Base-by-base conservation (phyloP, 1,139 yeast genomes). In the Candida sp. region DNA sequence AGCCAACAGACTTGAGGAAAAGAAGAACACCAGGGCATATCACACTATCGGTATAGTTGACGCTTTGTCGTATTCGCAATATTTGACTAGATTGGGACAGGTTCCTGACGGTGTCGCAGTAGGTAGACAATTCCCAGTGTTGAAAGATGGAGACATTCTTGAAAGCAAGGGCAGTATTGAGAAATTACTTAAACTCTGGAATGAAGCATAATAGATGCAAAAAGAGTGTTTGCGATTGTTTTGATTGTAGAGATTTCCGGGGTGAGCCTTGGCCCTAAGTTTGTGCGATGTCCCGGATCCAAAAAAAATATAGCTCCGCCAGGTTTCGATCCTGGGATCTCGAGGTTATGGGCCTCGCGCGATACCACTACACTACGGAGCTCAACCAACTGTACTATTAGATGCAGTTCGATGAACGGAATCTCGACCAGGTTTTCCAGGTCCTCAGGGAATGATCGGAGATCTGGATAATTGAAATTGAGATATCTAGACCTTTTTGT, bases 11-110 rank as follows among this genome's bases (percentile, higher is more conserved):
- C 62, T 61, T 37, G 57, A 61, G 31, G 51, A 42, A 7, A 67
- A 67, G 50, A 72, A 72, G 28, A 58, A 54, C n/a, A 58, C 72
- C 0, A 67, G 81, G 55, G 71, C 75, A 0, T 77, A 66, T 55
- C 82, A 78, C 52, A 75, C 80, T 2, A 75, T 72, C 46, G 75
- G 76, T 0, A 58, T 63, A 9, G 55, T 47, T 31, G 58, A 56
- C 40, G 67, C 69, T 39, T 50, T 63, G 27, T 61, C 57, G 2
- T 75, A 61, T 51, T 50, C 68, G 39, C 53, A 55, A 2, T 55
- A 53, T 1, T 61, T 75, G 39, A 62, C 63, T 1, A 50, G 54
- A 9, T 57, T 74, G 32, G 80, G 80, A 11, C 53, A 59, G n/a
- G 58, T 67, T n/a, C 55, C 63, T 11, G 59, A 54, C 2, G 52